Conservation (phyloP, 768 basidiomycete species). For the Tephrocybe sp. region DNA sequence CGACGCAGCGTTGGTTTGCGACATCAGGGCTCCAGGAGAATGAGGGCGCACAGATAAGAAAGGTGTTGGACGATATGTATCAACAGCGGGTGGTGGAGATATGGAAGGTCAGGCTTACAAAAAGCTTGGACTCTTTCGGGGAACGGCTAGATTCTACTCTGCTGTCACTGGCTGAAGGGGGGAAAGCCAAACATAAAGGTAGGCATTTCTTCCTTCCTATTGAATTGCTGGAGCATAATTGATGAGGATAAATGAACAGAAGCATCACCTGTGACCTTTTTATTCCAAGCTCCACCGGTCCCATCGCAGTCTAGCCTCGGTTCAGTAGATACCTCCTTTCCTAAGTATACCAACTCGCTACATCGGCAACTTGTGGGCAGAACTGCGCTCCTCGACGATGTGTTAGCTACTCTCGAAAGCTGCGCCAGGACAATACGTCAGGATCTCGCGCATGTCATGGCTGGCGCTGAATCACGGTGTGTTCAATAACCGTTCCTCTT, state of each 20-base stretch:
- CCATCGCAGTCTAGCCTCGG: conserved; percentile 39
- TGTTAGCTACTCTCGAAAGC: conserved; percentile 57
- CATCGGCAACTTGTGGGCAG: conserved; percentile 65
- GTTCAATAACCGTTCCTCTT: conserved; percentile 13
- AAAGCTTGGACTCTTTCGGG: conserved; percentile 45
- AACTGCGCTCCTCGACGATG: conserved; percentile 56
- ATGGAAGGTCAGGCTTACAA: conserved; percentile 50
- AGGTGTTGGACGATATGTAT: conserved; percentile 51
- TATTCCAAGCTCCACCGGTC: conserved; percentile 54
- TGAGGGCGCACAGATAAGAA: conserved; percentile 44
- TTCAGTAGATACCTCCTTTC: conserved; percentile 46
- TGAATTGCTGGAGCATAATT: not conserved
- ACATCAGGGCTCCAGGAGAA: conserved; percentile 39
- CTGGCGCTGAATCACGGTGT: conserved; percentile 42
- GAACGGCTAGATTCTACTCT: conserved; percentile 37
- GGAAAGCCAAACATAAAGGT: conserved; percentile 28
- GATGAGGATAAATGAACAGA: conserved; percentile 32
- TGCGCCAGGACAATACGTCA: conserved; percentile 55
- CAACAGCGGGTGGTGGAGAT: conserved; percentile 53
- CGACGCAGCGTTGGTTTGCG: conserved; percentile 43
- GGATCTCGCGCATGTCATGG: conserved; percentile 51
- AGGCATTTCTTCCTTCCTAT: not conserved
- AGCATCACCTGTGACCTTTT: conserved; percentile 45
- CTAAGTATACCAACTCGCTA: conserved; percentile 58
- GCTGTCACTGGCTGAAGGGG: conserved; percentile 25